Conservation (phyloP, 1,284 basidiomycete genomes). For the Xerocomus amazonicus region DNA sequence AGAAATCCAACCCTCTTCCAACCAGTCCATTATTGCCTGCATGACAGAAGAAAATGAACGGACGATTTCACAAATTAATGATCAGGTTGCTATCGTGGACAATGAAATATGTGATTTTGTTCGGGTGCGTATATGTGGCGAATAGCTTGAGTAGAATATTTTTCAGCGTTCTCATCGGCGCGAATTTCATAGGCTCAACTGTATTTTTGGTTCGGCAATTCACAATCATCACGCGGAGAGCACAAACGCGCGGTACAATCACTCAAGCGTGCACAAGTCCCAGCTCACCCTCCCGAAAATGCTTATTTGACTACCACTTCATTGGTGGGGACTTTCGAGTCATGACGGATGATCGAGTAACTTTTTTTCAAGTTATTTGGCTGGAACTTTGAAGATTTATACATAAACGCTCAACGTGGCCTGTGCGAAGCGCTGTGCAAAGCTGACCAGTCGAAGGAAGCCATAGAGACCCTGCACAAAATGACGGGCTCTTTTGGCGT, state of each 20-base stretch:
- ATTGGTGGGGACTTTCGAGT: background rate
- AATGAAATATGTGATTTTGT: conserved; percentile 1
- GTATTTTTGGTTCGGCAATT: conserved; percentile 1
- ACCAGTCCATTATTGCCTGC: conserved; percentile 2
- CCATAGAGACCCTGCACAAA: background rate
- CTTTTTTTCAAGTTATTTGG: background rate
- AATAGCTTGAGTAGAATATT: background rate
- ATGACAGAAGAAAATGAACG: conserved; percentile 1
- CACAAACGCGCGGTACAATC: conserved; percentile 1
- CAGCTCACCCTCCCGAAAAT: background rate
- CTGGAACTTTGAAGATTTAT: conserved; percentile 4
- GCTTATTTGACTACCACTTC: conserved; percentile 3
- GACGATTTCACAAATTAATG: background rate
- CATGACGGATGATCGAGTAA: background rate
- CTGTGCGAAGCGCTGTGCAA: conserved; percentile 5
- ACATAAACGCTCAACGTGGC: background rate
- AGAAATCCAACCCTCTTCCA: background rate
- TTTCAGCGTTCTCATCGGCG: too few relatives aligned
- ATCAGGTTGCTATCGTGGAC: background rate
- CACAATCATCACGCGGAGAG: background rate
- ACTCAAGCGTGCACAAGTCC: background rate
- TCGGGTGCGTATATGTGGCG: background rate
- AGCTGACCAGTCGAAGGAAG: conserved; percentile 1
- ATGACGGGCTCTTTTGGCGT: background rate
- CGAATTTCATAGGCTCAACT: background rate